These are phyloP conservation scores for Theobroma cacao DNA, from an alignment of 345 rosid genomes.

Conservation along the genomic window DNA sequence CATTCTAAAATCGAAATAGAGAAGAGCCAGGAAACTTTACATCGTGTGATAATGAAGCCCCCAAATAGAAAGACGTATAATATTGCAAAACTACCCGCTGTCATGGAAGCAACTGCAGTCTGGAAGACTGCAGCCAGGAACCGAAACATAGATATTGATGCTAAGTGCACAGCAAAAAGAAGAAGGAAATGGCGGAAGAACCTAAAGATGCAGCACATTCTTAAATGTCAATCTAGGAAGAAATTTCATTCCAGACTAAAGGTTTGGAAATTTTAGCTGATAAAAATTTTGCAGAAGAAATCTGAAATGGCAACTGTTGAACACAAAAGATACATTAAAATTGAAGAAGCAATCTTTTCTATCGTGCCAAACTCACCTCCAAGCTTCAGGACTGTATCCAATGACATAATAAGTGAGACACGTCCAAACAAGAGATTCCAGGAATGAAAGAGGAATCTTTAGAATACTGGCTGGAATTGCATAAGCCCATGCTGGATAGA, in stretches of 20 bases:
- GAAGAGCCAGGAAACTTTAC: slow-evolving; percentile 33
- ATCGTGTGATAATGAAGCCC: slow-evolving; percentile 57
- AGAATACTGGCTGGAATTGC: slow-evolving; percentile 52
- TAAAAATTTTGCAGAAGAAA: neutral
- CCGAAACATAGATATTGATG: slow-evolving; percentile 73
- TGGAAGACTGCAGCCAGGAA: slow-evolving; percentile 58
- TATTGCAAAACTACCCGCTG: slow-evolving; percentile 49
- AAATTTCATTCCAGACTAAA: neutral
- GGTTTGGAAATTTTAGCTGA: slow-evolving; percentile 4
- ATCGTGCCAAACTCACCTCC: slow-evolving; percentile 42
- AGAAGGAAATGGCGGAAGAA: slow-evolving; percentile 64
- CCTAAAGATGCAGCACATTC: slow-evolving; percentile 27
- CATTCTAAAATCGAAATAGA: neutral
- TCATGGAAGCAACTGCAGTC: slow-evolving; percentile 43
- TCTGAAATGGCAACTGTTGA: neutral
- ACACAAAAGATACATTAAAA: neutral
- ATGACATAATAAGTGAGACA: slow-evolving; percentile 69
- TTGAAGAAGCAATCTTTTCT: neutral
- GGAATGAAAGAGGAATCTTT: slow-evolving; percentile 50
- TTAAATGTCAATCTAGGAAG: neutral
- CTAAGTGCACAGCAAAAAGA: slow-evolving; percentile 56
- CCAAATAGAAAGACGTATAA: slow-evolving; percentile 46
- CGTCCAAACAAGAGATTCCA: slow-evolving; percentile 61
- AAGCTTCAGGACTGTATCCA: slow-evolving; percentile 71
- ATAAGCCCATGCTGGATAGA: slow-evolving; percentile 76